phyloP scores from a whole-genome alignment of 2,329 filamentous ascomycete genomes.

The Diplodia scrobiculata region DNA sequence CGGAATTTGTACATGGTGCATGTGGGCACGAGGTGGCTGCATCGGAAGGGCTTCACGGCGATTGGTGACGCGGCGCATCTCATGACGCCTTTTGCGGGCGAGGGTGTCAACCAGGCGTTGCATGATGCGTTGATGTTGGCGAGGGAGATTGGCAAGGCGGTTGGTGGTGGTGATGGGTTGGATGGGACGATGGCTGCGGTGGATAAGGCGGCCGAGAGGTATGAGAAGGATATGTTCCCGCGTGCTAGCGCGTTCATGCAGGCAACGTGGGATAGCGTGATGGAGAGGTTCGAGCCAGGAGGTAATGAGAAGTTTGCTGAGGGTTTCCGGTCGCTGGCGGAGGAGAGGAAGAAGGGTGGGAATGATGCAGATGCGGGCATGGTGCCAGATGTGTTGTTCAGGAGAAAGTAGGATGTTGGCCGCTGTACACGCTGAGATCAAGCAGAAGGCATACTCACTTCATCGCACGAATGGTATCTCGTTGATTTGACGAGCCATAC shows the following conservation, averaged over 20 bases:
- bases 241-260: conserved; percentile 39
- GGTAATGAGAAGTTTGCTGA: conserved; percentile 44
- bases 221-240: conserved; percentile 15
- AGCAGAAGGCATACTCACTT: no score
- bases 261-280: conserved; percentile 37
- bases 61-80: conserved; percentile 64
- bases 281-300: background rate
- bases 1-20: conserved; percentile 58
- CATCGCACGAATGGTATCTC: no score
- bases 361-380: background rate
- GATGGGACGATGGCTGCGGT: conserved; percentile 34
- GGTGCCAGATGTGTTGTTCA: background rate
- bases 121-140: conserved; percentile 57
- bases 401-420: background rate
- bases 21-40: conserved; percentile 53
- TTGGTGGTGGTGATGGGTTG: conserved; percentile 31
- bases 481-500: no score
- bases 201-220: conserved; percentile 36
- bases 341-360: conserved; percentile 31
- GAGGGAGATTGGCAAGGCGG: background rate
- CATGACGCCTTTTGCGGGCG: conserved; percentile 61
- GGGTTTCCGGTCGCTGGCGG: conserved; percentile 35
- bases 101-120: conserved; percentile 62
- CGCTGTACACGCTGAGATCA: no score
- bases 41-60: conserved; percentile 55